Base-by-base conservation (phyloP, 2,329 filamentous ascomycete species). In the Monosporascus sp. region DNA sequence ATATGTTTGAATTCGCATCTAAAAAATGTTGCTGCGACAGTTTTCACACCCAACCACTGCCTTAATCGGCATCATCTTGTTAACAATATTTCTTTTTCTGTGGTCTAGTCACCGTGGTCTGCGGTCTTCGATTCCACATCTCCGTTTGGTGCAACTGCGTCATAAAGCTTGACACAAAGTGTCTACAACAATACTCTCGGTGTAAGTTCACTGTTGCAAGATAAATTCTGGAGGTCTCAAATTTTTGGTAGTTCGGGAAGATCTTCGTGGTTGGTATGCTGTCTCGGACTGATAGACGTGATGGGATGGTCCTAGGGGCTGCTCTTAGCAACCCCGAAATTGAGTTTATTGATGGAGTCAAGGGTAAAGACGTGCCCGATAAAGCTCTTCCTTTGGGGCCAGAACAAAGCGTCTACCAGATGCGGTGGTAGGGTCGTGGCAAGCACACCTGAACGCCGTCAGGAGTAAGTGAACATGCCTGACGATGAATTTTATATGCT, bases 191-290 rank as follows among this genome's bases (percentile, higher is more conserved):
- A 27, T 18, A 56, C 58, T 15, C 52, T 57, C 31, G 58, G 58
- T 22, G 58, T 60, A 22, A 52, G 56, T 58, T 35, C 31, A 11
- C 31, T 35, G 11, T 35, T 5, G 31, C 31, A 14, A 35, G 31
- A 35, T 14, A 31, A 31, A 35, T 35, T 35, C 31, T 35, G 3
- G 31, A 14, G 11, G 5, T 48, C 49, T 22, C 48, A 46, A 45
- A 8, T n/a, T 22, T 24, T 24, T 14, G 25, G 37, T 17, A 80
- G 77, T 82, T 82, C 57, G 67, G 79, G 45, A 72, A 77, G 51
- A 75, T 81, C 18, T 73, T 80, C 53, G 76, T 77, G 22, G 69
- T 82, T 46, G 77, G 75, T 46, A 68, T 80, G 7, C 75, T 77
- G 0, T 69, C 70, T 20, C 67, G 79, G 17, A 77, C 73, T 25